phyloP scores from a whole-genome alignment of 2,329 filamentous ascomycete genomes.

The Fusarium coffeatum region DNA sequence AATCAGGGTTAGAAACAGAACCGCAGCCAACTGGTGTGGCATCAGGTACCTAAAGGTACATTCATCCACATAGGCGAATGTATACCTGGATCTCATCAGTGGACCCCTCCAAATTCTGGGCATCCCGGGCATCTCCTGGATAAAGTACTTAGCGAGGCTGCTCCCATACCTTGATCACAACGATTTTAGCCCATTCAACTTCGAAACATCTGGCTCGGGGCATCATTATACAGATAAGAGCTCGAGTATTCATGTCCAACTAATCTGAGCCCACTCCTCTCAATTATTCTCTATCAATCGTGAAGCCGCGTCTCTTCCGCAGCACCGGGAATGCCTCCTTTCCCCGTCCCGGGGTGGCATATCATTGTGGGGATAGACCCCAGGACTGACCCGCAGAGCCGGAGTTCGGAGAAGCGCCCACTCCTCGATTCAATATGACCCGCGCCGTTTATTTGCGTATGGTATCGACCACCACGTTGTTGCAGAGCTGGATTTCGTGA shows the following conservation, averaged over 20 bases:
- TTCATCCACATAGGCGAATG: neutral
- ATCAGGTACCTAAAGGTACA: conserved; percentile 29
- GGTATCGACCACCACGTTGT: conserved; percentile 8
- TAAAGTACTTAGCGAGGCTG: conserved; percentile 22
- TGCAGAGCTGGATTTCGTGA: neutral
- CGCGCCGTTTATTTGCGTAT: conserved; percentile 23
- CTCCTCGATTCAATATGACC: conserved; percentile 30
- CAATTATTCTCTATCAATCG: neutral
- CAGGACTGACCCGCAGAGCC: conserved; percentile 40
- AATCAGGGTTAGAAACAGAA: conserved; percentile 16
- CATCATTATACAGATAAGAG: neutral
- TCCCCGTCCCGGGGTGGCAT: conserved; percentile 43
- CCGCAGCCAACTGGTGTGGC: conserved; percentile 9
- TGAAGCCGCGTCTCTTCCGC: conserved; percentile 32
- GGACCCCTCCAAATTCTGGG: conserved; percentile 24
- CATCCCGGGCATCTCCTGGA: conserved; percentile 30
- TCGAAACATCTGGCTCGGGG: neutral
- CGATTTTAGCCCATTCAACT: neutral
- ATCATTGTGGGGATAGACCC: conserved; percentile 25
- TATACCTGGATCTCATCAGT: conserved; percentile 37
- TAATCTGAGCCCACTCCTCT: neutral
- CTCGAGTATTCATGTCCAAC: neutral
- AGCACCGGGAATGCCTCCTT: conserved; percentile 38
- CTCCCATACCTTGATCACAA: conserved; percentile 30
- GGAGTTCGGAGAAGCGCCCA: conserved; percentile 42